Evolutionary conservation across 148 eudicot species (phyloP), one percentile per base, ranked within the genome.

Genomic region (Rhododendron henanense): DNA sequence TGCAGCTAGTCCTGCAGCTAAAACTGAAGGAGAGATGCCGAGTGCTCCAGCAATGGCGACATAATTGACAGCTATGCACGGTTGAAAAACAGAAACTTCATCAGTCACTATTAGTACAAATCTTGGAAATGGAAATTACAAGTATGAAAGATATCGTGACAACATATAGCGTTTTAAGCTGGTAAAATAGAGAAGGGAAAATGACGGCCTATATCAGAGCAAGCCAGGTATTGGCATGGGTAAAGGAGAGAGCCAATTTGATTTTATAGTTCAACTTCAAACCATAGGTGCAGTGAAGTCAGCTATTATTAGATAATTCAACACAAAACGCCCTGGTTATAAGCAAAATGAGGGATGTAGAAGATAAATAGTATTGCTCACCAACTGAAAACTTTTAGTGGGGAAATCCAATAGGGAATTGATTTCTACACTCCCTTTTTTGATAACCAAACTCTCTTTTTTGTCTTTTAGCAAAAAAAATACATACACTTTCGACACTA

Each of bases 1-100:
- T n/a, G 99, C 99, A 50, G 99, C 99, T 77, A 96, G 94, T 69
- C 99, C 99, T 59, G 99, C 97, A 74, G 99, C 93, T 84, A 93
- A 88, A 87, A 96, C 99, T 81, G 98, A 95, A 41, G 97, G 93
- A 84, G 98, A 93, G 79, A 93, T 91, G 57, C 87, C 88, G 7
- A 96, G 92, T 81, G 98, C 98, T 88, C 95, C 91, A 28, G 99
- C 83, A 80, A 96, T 88, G 59, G 99, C 98, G 84, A 96, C 97
- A 84, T 95, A 96, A 85, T 96, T 96, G 87, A 96, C 95, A 91
- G 99, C 99, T 96, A 88, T 93, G 92, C 9, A 77, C 84, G 87
- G 80, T 53, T 4, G 4, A 69, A 13, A 74, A 84, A 86, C 23
- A 41, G 74, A 84, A 79, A 84, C 65, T 78, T 82, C 48, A 81